A percentile compares a stretch with the other conserved stretches of the same genome.
Conservation (phyloP, 2,329 filamentous ascomycete genomes). For the Colletotrichum noveboracense region DNA sequence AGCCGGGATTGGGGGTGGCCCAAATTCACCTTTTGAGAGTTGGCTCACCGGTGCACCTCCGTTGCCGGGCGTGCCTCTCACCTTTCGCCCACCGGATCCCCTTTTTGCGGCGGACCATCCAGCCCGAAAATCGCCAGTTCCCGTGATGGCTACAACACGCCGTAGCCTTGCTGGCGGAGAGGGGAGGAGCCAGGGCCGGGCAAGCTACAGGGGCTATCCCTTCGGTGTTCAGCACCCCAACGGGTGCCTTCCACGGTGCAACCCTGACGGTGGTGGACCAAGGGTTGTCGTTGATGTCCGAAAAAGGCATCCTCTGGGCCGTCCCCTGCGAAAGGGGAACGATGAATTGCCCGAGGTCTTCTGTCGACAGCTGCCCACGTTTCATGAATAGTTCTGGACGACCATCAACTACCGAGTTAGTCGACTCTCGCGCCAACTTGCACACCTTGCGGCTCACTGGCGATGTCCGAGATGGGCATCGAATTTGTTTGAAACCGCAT, state of each 20-base stretch:
- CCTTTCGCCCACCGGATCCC: background rate
- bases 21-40: background rate
- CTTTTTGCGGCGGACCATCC: background rate
- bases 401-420: background rate
- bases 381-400: background rate
- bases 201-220: background rate
- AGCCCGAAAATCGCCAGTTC: background rate
- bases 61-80: background rate
- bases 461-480: background rate
- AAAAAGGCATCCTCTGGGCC: background rate
- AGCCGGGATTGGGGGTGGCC: background rate
- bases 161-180: background rate
- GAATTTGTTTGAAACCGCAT: background rate
- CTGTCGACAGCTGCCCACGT: background rate
- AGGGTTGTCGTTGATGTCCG: background rate
- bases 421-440: background rate
- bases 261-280: constrained; percentile 13
- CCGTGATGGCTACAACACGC: background rate
- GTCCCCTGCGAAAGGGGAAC: background rate
- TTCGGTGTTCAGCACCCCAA: background rate
- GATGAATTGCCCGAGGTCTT: background rate
- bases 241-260: constrained; percentile 8
- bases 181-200: background rate
- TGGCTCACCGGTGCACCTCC: constrained; percentile 2
- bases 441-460: background rate